These are phyloP conservation scores for Cicer judaicum DNA, from an alignment of 306 rosid species.

Conservation along the genomic window DNA sequence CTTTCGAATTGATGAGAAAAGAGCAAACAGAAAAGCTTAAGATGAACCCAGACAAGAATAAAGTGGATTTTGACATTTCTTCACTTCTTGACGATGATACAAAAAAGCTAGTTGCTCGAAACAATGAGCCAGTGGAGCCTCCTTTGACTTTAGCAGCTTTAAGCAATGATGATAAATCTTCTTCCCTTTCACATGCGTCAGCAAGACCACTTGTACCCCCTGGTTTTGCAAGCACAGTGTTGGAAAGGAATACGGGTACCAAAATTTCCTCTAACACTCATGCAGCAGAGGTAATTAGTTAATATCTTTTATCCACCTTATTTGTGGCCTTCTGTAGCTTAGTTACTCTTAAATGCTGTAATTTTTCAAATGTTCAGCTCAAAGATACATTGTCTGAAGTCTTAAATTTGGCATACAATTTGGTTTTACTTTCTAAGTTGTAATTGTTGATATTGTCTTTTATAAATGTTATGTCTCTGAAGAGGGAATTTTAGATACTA, in stretches of 20 bases:
- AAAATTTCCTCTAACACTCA: conserved; percentile 54
- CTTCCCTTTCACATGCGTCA: conserved; percentile 61
- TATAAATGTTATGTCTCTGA: conserved; percentile 25
- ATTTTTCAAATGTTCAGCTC: conserved; percentile 14
- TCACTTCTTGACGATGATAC: conserved; percentile 62
- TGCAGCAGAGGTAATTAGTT: conserved; percentile 64
- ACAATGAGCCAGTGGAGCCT: conserved; percentile 59
- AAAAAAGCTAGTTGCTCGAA: conserved; percentile 51
- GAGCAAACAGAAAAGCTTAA: conserved; percentile 83
- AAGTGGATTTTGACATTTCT: conserved; percentile 60
- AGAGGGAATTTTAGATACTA: conserved; percentile 20
- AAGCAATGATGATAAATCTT: conserved; percentile 65
- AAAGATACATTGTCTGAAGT: conserved; percentile 4
- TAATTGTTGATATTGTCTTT: conserved; percentile 10
- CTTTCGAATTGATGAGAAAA: conserved; percentile 93
- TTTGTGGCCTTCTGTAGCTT: conserved; percentile 13
- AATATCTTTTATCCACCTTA: conserved; percentile 1
- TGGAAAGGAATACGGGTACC: conserved; percentile 61
- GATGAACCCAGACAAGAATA: conserved; percentile 62
- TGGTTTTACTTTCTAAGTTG: conserved; percentile 9
- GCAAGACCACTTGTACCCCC: conserved; percentile 97
- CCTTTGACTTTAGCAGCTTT: conserved; percentile 46
- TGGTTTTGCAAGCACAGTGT: conserved; percentile 68
- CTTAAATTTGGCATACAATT: conserved; percentile 22
- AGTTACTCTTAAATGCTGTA: conserved; percentile 14